Percentiles rank a stretch among this genome's conserved stretches.
These are phyloP conservation scores for Sutorius australiensis DNA, from an alignment of 768 basidiomycete genomes.

Conservation along the genomic window DNA sequence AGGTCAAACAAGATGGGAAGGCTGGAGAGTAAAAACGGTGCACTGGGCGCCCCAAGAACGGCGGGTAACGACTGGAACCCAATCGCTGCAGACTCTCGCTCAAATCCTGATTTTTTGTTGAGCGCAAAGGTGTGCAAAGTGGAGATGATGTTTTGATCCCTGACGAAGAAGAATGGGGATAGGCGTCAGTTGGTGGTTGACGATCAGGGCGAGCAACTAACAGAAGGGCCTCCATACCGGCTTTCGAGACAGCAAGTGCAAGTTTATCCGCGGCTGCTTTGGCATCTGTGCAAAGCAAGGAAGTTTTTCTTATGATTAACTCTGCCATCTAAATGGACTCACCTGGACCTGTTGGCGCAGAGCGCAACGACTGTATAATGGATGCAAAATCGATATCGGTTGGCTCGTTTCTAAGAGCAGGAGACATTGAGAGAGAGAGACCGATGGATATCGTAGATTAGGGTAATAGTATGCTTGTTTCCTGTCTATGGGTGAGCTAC, in stretches of 20 bases:
- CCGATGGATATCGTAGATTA: slow-evolving; percentile 24
- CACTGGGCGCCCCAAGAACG: slow-evolving; percentile 64
- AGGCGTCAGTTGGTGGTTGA: slow-evolving; percentile 14
- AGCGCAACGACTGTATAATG: slow-evolving; percentile 43
- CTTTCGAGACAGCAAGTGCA: slow-evolving; percentile 65
- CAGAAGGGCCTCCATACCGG: slow-evolving; percentile 60
- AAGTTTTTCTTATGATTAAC: not conserved
- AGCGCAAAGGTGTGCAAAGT: slow-evolving; percentile 66
- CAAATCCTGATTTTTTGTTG: slow-evolving; percentile 85
- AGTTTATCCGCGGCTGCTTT: slow-evolving; percentile 80
- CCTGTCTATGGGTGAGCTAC: slow-evolving; percentile 17
- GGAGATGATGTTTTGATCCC: slow-evolving; percentile 58
- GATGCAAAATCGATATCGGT: slow-evolving; percentile 42
- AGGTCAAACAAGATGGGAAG: slow-evolving; percentile 78
- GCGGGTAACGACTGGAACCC: slow-evolving; percentile 72
- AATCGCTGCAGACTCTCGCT: slow-evolving; percentile 83
- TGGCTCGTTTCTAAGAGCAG: slow-evolving; percentile 46
- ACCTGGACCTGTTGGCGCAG: slow-evolving; percentile 64
- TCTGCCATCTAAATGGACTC: slow-evolving; percentile 11
- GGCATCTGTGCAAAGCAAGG: slow-evolving; percentile 52
- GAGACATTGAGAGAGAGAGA: slow-evolving; percentile 42
- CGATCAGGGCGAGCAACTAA: slow-evolving; percentile 31
- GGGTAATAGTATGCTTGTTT: slow-evolving; percentile 14
- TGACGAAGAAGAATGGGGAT: slow-evolving; percentile 24
- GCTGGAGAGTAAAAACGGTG: slow-evolving; percentile 72